phyloP scores from a whole-genome alignment of 768 basidiomycete genomes.

The Podaxis rugospora region DNA sequence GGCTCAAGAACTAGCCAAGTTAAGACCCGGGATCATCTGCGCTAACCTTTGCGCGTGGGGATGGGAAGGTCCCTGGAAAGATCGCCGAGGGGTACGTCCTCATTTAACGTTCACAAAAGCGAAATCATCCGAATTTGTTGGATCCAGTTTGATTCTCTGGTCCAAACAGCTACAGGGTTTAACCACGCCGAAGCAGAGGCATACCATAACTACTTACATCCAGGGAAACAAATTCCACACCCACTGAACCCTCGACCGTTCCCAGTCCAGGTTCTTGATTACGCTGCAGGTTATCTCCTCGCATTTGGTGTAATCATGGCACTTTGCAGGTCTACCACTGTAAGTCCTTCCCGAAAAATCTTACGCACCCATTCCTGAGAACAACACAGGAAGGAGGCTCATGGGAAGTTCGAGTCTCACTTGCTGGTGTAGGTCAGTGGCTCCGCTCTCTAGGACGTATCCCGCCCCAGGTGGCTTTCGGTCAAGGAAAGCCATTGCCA shows the following conservation, averaged over 20 bases:
- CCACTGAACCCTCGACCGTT: conserved; percentile 29
- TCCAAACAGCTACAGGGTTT: conserved; percentile 59
- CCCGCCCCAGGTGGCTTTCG: conserved; percentile 34
- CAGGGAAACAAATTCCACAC: conserved; percentile 1
- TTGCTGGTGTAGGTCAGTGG: conserved; percentile 53
- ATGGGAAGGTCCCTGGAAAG: too few species aligned
- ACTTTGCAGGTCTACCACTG: conserved; percentile 47
- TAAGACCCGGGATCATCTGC: too few species aligned
- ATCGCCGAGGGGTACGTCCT: too few species aligned
- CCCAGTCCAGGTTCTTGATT: conserved; percentile 58
- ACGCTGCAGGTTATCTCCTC: conserved; percentile 54
- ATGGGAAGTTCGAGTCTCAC: conserved; percentile 56
- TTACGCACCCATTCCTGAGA: neutral
- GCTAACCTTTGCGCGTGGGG: too few species aligned
- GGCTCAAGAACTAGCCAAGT: too few species aligned
- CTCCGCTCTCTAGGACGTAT: conserved; percentile 49
- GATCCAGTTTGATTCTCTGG: conserved; percentile 56
- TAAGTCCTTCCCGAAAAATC: conserved; percentile 15
- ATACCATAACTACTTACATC: conserved; percentile 26
- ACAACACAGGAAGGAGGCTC: conserved; percentile 52
- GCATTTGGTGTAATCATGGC: conserved; percentile 57
- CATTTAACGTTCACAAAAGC: too few species aligned
- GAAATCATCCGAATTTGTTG: neutral
- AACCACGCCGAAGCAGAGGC: conserved; percentile 54
- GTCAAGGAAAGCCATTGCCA: conserved; percentile 35